Evolutionary conservation across 768 basidiomycete genomes (phyloP).

Genomic region (Tulasnella calospora): DNA sequence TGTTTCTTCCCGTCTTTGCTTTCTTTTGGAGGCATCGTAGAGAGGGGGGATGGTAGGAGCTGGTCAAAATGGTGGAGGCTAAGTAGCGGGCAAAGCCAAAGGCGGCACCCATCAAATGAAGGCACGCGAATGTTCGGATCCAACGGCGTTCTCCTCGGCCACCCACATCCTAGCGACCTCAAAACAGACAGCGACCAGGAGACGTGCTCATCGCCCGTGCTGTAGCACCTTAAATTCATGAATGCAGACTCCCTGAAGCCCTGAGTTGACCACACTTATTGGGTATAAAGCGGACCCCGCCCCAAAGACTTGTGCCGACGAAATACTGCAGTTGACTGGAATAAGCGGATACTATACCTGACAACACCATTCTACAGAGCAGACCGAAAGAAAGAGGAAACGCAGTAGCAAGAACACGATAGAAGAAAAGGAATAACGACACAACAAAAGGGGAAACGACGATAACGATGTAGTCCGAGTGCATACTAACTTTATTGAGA

Average conservation of each 20-base stretch:
- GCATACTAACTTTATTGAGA: neutral
- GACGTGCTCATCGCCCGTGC: too few relatives aligned
- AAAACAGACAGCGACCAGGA: neutral
- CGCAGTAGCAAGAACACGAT: neutral
- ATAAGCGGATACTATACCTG: neutral
- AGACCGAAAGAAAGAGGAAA: neutral
- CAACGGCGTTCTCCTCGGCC: neutral
- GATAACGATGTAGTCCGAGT: slow-evolving; percentile 3
- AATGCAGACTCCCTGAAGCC: too few relatives aligned
- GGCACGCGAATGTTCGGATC: slow-evolving; percentile 1
- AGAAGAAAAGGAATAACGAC: neutral
- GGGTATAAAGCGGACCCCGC: too few relatives aligned
- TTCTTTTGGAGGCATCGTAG: slow-evolving; percentile 26
- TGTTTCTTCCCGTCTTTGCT: slow-evolving; percentile 22
- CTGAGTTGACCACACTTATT: too few relatives aligned
- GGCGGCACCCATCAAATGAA: neutral
- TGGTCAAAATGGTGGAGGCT: slow-evolving; percentile 1
- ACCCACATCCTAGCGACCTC: neutral
- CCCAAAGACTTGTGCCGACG: too few relatives aligned
- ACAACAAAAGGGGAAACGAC: neutral
- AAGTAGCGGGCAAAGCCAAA: slow-evolving; percentile 5
- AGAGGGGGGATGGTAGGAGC: neutral
- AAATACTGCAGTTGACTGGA: neutral
- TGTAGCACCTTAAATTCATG: too few relatives aligned
- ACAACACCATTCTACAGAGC: slow-evolving; percentile 8